Percentiles rank a stretch among this genome's conserved stretches.
Evolutionary conservation across 1,284 basidiomycete genomes (phyloP).

Genomic region (Xanthoconium separans): DNA sequence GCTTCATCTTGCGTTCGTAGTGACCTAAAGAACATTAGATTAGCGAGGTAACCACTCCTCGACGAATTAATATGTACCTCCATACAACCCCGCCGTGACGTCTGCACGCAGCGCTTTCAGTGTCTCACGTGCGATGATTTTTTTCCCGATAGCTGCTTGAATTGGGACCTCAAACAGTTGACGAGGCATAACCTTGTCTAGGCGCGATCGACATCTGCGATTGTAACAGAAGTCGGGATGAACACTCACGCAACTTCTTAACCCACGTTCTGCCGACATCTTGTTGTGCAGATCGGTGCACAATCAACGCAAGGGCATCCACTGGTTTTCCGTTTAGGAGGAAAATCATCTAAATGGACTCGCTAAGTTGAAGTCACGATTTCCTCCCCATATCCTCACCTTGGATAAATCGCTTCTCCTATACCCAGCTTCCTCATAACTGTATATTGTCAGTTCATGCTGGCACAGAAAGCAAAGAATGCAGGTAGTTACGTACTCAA

Average conservation of each 20-base stretch:
- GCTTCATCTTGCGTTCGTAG: slow-evolving; percentile 90
- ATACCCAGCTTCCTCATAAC: slow-evolving; percentile 92
- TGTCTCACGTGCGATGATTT: slow-evolving; percentile 88
- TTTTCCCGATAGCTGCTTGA: slow-evolving; percentile 83
- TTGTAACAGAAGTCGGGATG: not conserved
- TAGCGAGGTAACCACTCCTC: not conserved
- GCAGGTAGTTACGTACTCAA: slow-evolving; percentile 61
- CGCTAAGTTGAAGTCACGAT: not conserved
- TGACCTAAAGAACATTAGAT: slow-evolving; percentile 50
- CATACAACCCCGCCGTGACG: slow-evolving; percentile 93
- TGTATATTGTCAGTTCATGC: slow-evolving; percentile 30
- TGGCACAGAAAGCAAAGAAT: not conserved
- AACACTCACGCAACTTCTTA: slow-evolving; percentile 78
- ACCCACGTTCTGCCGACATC: slow-evolving; percentile 79
- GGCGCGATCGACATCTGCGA: not conserved
- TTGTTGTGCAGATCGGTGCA: slow-evolving; percentile 75
- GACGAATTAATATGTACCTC: slow-evolving; percentile 49
- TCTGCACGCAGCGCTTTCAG: slow-evolving; percentile 89
- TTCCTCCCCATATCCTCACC: slow-evolving; percentile 40
- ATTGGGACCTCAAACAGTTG: slow-evolving; percentile 95
- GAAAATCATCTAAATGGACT: slow-evolving; percentile 69
- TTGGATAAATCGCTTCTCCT: slow-evolving; percentile 77
- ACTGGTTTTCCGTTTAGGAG: slow-evolving; percentile 85
- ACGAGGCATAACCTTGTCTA: slow-evolving; percentile 87
- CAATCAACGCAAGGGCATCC: slow-evolving; percentile 89